phyloP scores from a whole-genome alignment of 2,329 filamentous ascomycete species.

The Dactylella cylindrospora region DNA sequence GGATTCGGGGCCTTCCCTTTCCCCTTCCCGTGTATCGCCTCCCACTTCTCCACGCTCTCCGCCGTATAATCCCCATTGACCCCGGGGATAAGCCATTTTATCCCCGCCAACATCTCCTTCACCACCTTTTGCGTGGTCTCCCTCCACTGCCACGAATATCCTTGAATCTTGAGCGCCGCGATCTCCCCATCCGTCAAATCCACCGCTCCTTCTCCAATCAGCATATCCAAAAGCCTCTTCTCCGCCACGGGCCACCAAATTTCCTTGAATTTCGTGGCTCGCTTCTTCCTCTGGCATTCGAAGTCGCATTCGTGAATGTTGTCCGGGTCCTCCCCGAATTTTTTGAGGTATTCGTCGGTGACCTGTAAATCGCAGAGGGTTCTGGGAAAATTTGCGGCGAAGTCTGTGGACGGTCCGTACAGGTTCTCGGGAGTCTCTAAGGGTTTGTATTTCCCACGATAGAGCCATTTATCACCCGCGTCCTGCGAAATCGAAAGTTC shows the following conservation, averaged over 20 bases:
- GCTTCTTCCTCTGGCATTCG: slow-evolving; percentile 20
- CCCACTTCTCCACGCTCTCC: slow-evolving; percentile 12
- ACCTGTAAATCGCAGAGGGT: slow-evolving; percentile 18
- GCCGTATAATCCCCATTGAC: slow-evolving; percentile 23
- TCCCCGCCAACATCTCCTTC: slow-evolving; percentile 8
- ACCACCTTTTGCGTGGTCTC: slow-evolving; percentile 5
- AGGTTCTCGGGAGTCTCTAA: background rate
- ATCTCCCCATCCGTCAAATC: slow-evolving; percentile 13
- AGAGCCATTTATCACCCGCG: slow-evolving; percentile 12
- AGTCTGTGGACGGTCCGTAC: slow-evolving; percentile 2
- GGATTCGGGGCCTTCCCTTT: background rate
- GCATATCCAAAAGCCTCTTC: slow-evolving; percentile 12
- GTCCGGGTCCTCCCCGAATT: slow-evolving; percentile 16
- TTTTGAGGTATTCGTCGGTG: background rate
- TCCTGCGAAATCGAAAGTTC: slow-evolving; percentile 1
- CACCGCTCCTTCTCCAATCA: slow-evolving; percentile 4
- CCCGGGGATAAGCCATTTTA: slow-evolving; percentile 28
- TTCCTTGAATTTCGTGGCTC: slow-evolving; percentile 8
- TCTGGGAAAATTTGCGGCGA: background rate
- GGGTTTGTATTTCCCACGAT: background rate
- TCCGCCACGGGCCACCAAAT: slow-evolving; percentile 24
- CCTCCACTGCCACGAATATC: slow-evolving; percentile 10
- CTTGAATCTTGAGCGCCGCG: background rate
- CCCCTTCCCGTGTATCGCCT: background rate
- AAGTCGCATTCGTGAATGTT: slow-evolving; percentile 28